These are phyloP conservation scores for Saccharomycopsis lassenensis DNA, from an alignment of 805 yeast genomes.

Conservation along the genomic window DNA sequence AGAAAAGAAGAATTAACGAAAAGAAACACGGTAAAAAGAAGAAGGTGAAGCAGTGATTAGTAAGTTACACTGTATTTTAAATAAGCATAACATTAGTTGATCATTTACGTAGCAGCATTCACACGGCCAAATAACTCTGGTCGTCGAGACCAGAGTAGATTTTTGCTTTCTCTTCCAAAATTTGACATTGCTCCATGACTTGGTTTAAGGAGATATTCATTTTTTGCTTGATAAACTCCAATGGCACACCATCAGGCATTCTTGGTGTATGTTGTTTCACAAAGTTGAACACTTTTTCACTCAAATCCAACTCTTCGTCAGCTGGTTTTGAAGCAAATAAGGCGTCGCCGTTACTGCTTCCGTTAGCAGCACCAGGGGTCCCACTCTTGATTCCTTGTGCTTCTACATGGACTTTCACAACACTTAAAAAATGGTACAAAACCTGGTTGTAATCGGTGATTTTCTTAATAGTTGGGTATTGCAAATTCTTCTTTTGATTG, in stretches of 20 bases:
- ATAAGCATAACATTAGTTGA: no score
- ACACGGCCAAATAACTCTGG: constrained; percentile 44
- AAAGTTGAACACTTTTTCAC: constrained; percentile 39
- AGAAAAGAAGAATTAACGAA: constrained; percentile 43
- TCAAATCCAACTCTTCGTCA: constrained; percentile 22
- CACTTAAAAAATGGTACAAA: constrained; percentile 54
- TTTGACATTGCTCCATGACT: constrained; percentile 38
- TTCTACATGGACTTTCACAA: constrained; percentile 44
- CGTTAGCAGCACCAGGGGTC: constrained; percentile 21
- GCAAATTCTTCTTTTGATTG: constrained; percentile 51
- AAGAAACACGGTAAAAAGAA: constrained; percentile 21
- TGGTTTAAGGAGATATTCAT: constrained; percentile 39
- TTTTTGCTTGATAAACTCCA: constrained; percentile 46
- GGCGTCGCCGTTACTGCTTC: constrained; percentile 21
- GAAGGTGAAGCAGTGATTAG: no score
- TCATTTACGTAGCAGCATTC: no score
- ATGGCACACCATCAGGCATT: constrained; percentile 72
- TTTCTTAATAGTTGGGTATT: constrained; percentile 47
- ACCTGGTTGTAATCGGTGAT: constrained; percentile 58
- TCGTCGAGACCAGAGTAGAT: constrained; percentile 65
- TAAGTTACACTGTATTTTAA: no score
- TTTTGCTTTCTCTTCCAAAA: constrained; percentile 55
- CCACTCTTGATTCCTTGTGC: constrained; percentile 35
- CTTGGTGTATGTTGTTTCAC: constrained; percentile 39
- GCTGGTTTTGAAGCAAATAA: constrained; percentile 36